phyloP scores from a whole-genome alignment of 805 yeast species.

The Candida silvatica region DNA sequence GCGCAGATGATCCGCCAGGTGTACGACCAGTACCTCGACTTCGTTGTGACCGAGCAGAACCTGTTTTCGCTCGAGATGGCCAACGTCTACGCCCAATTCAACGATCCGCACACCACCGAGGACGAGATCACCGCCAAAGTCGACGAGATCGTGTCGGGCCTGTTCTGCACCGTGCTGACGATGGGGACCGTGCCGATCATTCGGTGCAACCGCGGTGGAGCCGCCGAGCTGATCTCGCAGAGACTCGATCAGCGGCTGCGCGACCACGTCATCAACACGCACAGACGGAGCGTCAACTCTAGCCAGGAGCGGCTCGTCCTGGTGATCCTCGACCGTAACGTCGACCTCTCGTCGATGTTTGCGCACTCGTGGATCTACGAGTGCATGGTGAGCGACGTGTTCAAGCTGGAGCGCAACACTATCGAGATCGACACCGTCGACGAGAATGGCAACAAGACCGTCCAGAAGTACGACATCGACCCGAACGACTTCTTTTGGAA shows the following conservation, averaged over 20 bases:
- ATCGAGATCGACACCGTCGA: slow-evolving; percentile 43
- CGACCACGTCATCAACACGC: slow-evolving; percentile 74
- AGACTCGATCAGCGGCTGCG: slow-evolving; percentile 77
- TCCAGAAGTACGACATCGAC: slow-evolving; percentile 75
- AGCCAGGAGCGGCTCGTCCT: slow-evolving; percentile 52
- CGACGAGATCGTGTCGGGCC: slow-evolving; percentile 65
- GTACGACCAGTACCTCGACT: slow-evolving; percentile 89
- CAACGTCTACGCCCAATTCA: slow-evolving; percentile 58
- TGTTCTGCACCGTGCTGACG: slow-evolving; percentile 73
- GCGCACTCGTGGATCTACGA: slow-evolving; percentile 97
- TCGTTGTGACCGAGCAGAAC: slow-evolving; percentile 87
- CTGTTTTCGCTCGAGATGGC: slow-evolving; percentile 71
- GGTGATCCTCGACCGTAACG: slow-evolving; percentile 76
- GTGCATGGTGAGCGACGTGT: slow-evolving; percentile 91
- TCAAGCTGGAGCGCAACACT: slow-evolving; percentile 74
- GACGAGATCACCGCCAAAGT: slow-evolving; percentile 62
- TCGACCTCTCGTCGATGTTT: slow-evolving; percentile 90
- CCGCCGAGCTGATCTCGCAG: slow-evolving; percentile 90
- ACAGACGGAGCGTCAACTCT: no score
- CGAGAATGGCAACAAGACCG: slow-evolving; percentile 25
- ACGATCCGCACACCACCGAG: slow-evolving; percentile 66
- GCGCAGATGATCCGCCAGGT: slow-evolving; percentile 75
- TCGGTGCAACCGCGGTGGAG: slow-evolving; percentile 86
- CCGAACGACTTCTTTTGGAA: slow-evolving; percentile 93
- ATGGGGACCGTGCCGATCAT: slow-evolving; percentile 79